Base-by-base conservation (phyloP, 2,329 filamentous ascomycete genomes). In the Epichloe elymi region DNA sequence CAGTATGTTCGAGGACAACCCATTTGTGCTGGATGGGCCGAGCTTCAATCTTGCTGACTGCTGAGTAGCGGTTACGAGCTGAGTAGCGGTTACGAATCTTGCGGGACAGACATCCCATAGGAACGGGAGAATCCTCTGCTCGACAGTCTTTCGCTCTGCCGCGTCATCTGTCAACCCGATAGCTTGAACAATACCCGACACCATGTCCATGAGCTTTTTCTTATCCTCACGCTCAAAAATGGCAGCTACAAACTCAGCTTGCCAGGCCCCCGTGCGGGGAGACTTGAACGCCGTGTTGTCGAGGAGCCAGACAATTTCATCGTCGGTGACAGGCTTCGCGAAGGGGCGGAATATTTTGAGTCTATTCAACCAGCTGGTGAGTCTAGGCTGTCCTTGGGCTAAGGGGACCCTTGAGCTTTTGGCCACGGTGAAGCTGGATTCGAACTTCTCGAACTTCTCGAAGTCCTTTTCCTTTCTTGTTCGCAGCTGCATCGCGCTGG, bases 241-340 rank as follows among this genome's bases (percentile, higher is more conserved):
- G 43, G 86, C 87, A 2, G 85, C 80, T 0, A 95, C 82, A 55
- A 90, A 89, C 63, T 96, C 88, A 26, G 85, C 85, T 60, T 86
- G 75, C 88, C 89, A 96, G 49, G 63, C 65, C 49, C 68, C 69
- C 2, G 67, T 65, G 52, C 65, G 60, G 17, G 68, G 61, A 44
- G 71, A 67, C 54, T 80, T 79, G 64, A 85, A 91, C 4, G 89
- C 90, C 3, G 86, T 91, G 61, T 93, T 95, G 70, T 97, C 89
- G 46, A 96, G 73, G 7, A 96, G 72, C 91, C 91, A 96, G 40
- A 96, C 82, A 14, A 79, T 80, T 64, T 95, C 85, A 39, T 78
- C 69, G 15, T 74, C 72, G 50, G 80, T 76, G 45, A 88, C 77
- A 36, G 74, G 70, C 44, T 75, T 75, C 1, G 77, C 73, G 15